Base-by-base conservation (phyloP, 176 grass and related monocot genomes). In the Cymbopogon citratus region DNA sequence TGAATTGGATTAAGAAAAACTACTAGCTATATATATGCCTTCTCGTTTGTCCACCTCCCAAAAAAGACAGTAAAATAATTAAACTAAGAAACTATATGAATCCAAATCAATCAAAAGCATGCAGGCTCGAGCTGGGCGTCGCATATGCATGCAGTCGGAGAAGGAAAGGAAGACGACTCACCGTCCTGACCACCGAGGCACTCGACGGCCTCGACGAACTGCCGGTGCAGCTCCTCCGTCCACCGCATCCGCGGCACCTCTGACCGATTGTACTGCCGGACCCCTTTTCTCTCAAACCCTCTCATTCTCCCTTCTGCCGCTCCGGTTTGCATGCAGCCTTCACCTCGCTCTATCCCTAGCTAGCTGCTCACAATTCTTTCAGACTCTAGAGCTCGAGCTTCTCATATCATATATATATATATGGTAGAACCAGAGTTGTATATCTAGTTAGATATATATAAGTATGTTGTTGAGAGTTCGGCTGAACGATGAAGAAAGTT, bases 171-270 rank as follows among this genome's bases (percentile, higher is more conserved):
- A 21, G 78, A 87, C 74, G 67, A 87, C 90, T 86, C 54, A 99
- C 96, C 78, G 19, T 95, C 41, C 60, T 83, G 73, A 29, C 96
- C 93, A 28, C 96, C 96, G 41, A 99, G 96, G 74, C 85, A 88
- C 61, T 90, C 80, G 36, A 99, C 85, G 49, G 93, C 93, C 79
- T 91, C 76, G 25, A 93, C 38, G 21, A 99, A 99, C 80, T 82
- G 80, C 66, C 83, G 82, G 77, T 99, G 96, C 9, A 99, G 89
- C 78, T 95, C 96, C 80, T 95, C 92, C 15, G 96, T 95, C 96
- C 96, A 99, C 57, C 87, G 85, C 80, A 95, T 90, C 76, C 96
- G 91, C 5, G 91, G 93, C 39, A 76, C 69, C 16, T 93, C 91
- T 3, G 96, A 95, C 10, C 96, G 76, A 89, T 87, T 93, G 91